These are phyloP conservation scores for Yueomyces sinensis DNA, from an alignment of 805 yeast species.

Conservation along the genomic window DNA sequence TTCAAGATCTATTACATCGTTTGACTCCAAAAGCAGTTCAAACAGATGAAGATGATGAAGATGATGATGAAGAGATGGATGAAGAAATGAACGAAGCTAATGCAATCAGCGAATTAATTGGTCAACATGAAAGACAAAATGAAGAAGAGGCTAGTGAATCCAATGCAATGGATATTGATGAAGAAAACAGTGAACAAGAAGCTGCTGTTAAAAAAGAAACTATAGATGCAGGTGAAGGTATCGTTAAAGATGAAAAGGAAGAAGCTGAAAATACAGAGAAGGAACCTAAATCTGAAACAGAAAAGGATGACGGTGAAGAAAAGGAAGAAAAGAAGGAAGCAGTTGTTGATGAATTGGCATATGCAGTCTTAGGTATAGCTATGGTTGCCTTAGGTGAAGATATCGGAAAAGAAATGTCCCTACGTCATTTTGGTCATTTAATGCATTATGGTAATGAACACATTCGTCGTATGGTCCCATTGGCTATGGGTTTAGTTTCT, in stretches of 20 bases:
- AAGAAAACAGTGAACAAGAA: slow-evolving; percentile 14
- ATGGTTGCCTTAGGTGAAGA: slow-evolving; percentile 95
- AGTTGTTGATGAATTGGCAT: slow-evolving; percentile 37
- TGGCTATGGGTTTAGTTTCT: slow-evolving; percentile 94
- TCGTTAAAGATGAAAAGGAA: slow-evolving; percentile 19
- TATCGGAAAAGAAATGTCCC: slow-evolving; percentile 92
- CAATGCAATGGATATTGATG: slow-evolving; percentile 13
- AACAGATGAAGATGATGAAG: slow-evolving; percentile 41
- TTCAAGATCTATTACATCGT: slow-evolving; percentile 82
- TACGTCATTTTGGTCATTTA: slow-evolving; percentile 92
- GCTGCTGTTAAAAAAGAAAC: slow-evolving; percentile 38
- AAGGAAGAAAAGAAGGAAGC: slow-evolving; percentile 21
- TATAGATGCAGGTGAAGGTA: slow-evolving; percentile 26
- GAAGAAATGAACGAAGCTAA: slow-evolving; percentile 7
- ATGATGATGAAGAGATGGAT: slow-evolving; percentile 31
- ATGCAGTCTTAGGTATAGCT: slow-evolving; percentile 90
- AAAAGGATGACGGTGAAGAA: slow-evolving; percentile 18
- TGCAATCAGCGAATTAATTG: slow-evolving; percentile 22
- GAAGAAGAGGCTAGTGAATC: slow-evolving; percentile 16
- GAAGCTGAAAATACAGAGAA: slow-evolving; percentile 17
- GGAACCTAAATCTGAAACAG: slow-evolving; percentile 22
- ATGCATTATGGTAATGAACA: slow-evolving; percentile 95
- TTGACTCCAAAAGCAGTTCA: slow-evolving; percentile 59
- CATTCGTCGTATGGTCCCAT: slow-evolving; percentile 87
- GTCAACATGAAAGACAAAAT: slow-evolving; percentile 19